Conservation (phyloP, 352 stramenopile species). For the Hyaloperonospora arabidopsidis region DNA sequence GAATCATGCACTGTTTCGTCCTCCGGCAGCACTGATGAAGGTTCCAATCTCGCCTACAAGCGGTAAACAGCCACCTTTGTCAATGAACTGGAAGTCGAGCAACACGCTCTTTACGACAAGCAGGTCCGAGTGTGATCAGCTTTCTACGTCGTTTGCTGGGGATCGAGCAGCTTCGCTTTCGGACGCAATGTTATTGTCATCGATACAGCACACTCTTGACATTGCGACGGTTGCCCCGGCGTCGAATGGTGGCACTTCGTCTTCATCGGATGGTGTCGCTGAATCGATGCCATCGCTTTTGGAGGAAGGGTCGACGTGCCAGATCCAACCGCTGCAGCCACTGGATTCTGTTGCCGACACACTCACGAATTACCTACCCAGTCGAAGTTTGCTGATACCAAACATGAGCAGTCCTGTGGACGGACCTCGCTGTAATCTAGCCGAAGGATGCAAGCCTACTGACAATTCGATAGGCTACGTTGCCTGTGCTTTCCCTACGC, state of each 20-base stretch:
- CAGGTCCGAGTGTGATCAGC: conserved; percentile 7
- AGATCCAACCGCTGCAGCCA: conserved; percentile 30
- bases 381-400: conserved; percentile 1
- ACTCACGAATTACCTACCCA: conserved; percentile 34
- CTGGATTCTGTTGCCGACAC: conserved; percentile 26
- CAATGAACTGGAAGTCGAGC: conserved; percentile 1
- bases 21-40: conserved; percentile 9
- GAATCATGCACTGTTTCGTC: conserved; percentile 26
- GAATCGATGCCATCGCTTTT: conserved; percentile 6
- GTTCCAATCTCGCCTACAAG: conserved; percentile 12
- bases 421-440: conserved; percentile 17
- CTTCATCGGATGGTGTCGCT: conserved; percentile 5
- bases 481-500: conserved; percentile 2
- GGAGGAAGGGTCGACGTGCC: conserved; percentile 1
- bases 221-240: conserved; percentile 9
- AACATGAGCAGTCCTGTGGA: conserved; percentile 9
- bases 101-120: conserved; percentile 7
- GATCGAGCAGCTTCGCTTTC: conserved; percentile 16
- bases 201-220: conserved; percentile 35
- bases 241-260: conserved; percentile 10
- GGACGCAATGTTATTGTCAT: conserved; percentile 45
- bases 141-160: background rate
- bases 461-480: conserved; percentile 5
- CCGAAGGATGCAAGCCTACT: conserved; percentile 14
- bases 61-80: background rate